Base-by-base conservation (phyloP, 2,329 filamentous ascomycete genomes). In the Colletotrichum sublineola region DNA sequence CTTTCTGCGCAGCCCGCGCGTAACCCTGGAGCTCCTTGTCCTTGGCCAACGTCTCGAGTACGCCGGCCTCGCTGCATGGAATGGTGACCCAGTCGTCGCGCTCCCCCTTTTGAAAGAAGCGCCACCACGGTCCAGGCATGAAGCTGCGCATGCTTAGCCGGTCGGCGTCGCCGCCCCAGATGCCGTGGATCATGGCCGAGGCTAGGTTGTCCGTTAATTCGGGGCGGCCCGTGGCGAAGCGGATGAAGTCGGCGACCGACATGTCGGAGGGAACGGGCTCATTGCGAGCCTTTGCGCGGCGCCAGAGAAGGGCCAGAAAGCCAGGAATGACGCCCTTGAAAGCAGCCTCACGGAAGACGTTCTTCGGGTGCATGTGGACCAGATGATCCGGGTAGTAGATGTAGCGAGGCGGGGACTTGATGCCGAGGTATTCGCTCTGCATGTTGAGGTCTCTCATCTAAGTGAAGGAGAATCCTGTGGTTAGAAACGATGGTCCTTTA, bases 91-190 rank as follows among this genome's bases (percentile, higher is more conserved):
- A 57, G 36, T 68, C 46, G 33, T 75, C 46, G 60, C n/a, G 55
- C 75, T 67, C 65, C 77, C 64, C 42, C 55, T 75, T 69, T 66
- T 77, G 63, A 33, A 64, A 60, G 65, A 68, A 74, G 38, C 78
- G 74, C 73, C 91, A 88, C 68, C 87, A 81, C n/a, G 86, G 74
- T 78, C 85, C 86, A 0, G 84, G 68, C 36, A 81, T 75, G 12
- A 91, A 84, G 63, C 89, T 90, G 76, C 90, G 90, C 60, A 90
- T 90, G 81, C 95, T 97, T 63, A 98, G 85, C 78, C 92, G 88
- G 80, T 93, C 90, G 60, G 97, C 90, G 81, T 98, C 93, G 6
- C 96, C 96, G 31, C 95, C 96, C 81, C 97, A 97, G 71, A 98
- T 94, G 53, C 96, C 96, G 81, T 98, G 96, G 65, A 94, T 78